These are phyloP conservation scores for Opeltia flavorubescens DNA, from an alignment of 495 filamentous ascomycete genomes.

Conservation along the genomic window DNA sequence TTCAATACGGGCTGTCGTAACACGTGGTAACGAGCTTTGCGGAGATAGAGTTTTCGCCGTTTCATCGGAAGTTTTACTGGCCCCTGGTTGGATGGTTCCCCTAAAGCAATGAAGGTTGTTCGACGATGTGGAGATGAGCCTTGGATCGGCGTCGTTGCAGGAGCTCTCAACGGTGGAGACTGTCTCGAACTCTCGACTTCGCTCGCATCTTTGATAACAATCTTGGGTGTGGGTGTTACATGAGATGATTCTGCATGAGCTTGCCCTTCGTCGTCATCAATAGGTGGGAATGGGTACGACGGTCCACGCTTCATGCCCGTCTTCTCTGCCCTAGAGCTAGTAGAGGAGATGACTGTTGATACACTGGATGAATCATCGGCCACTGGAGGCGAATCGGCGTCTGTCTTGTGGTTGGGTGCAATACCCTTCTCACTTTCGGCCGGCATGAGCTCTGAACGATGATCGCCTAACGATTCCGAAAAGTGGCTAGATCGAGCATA, in stretches of 20 bases:
- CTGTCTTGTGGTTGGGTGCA: background rate
- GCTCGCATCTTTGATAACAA: background rate
- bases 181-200: background rate
- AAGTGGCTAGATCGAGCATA: background rate
- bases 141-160: background rate
- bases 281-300: background rate
- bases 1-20: constrained; percentile 12
- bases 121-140: background rate
- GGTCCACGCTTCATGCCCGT: background rate
- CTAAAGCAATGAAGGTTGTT: background rate
- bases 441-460: background rate
- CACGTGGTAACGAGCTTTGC: constrained; percentile 11
- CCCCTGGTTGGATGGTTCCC: too few relatives aligned
- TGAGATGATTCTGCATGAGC: background rate
- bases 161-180: background rate
- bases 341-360: background rate
- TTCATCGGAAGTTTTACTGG: background rate
- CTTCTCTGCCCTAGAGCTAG: background rate
- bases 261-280: background rate
- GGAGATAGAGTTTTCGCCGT: constrained; percentile 4
- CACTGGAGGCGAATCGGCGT: background rate
- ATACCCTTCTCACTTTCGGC: background rate
- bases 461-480: background rate
- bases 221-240: background rate
- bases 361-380: background rate